Conservation (phyloP, 805 yeast genomes). For the Wickerhamiella vanderwaltii region DNA sequence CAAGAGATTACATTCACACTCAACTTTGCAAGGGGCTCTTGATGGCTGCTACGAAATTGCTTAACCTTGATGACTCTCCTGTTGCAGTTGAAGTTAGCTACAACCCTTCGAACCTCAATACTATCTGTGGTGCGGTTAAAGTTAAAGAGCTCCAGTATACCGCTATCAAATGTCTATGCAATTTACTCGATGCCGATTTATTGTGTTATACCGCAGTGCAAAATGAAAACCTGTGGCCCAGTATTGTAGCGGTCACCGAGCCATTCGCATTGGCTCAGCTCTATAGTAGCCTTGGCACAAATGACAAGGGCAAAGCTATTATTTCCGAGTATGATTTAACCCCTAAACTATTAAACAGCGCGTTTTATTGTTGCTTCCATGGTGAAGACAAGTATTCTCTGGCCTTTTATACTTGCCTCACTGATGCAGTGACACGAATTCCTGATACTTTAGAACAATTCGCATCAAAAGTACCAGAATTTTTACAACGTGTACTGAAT, state of each 20-base stretch:
- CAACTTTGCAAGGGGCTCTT: too few species aligned
- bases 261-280: neutral
- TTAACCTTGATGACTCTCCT: too few species aligned
- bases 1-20: too few species aligned
- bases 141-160: too few species aligned
- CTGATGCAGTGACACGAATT: neutral
- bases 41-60: too few species aligned
- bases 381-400: neutral
- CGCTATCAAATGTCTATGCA: neutral
- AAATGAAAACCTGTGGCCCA: neutral
- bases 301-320: neutral
- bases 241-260: neutral
- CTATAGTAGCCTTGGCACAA: neutral
- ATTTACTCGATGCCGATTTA: neutral
- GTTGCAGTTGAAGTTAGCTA: too few species aligned
- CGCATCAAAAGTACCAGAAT: neutral
- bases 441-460: neutral
- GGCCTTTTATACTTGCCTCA: neutral
- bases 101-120: too few species aligned
- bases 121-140: too few species aligned
- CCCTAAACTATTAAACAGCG: neutral
- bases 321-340: neutral
- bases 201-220: neutral
- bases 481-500: neutral
- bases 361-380: neutral